phyloP scores from a whole-genome alignment of 257 asterid species.

The Fraxinus pennsylvanica region DNA sequence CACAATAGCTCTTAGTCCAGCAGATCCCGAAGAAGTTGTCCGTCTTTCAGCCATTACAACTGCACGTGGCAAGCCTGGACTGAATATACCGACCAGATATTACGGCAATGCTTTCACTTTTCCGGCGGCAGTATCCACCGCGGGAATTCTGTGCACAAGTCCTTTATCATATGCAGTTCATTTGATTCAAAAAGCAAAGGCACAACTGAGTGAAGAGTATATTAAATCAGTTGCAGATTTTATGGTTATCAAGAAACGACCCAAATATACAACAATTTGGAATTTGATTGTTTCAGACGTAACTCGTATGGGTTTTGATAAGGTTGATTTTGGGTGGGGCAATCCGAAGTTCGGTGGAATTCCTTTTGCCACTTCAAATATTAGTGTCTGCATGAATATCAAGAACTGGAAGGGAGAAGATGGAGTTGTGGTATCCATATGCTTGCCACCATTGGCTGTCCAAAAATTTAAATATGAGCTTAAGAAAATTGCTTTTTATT shows the following conservation, averaged over 20 bases:
- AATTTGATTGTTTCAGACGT: too few species aligned
- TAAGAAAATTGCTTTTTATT: not conserved
- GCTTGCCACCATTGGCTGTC: constrained; percentile 18
- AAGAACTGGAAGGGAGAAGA: not conserved
- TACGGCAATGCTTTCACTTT: constrained; percentile 18
- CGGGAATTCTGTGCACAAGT: constrained; percentile 2
- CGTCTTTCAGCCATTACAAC: not conserved
- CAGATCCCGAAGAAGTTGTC: not conserved
- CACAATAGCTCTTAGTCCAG: constrained; percentile 14
- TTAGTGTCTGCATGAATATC: not conserved
- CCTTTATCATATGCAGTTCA: constrained; percentile 11
- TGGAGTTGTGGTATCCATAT: constrained; percentile 20
- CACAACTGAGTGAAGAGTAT: too few species aligned
- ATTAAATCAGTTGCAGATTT: too few species aligned
- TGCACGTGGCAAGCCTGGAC: not conserved
- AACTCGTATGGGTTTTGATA: too few species aligned
- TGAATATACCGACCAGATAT: constrained; percentile 15
- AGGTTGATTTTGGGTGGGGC: not conserved
- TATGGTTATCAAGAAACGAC: too few species aligned
- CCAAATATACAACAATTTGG: too few species aligned
- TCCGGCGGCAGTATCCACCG: constrained; percentile 17
- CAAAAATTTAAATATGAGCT: constrained; percentile 18
- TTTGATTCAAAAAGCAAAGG: too few species aligned
- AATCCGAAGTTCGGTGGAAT: constrained; percentile 7
- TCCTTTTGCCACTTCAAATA: not conserved